These are phyloP conservation scores for Podospora conica DNA, from an alignment of 495 filamentous ascomycete genomes.

Conservation along the genomic window DNA sequence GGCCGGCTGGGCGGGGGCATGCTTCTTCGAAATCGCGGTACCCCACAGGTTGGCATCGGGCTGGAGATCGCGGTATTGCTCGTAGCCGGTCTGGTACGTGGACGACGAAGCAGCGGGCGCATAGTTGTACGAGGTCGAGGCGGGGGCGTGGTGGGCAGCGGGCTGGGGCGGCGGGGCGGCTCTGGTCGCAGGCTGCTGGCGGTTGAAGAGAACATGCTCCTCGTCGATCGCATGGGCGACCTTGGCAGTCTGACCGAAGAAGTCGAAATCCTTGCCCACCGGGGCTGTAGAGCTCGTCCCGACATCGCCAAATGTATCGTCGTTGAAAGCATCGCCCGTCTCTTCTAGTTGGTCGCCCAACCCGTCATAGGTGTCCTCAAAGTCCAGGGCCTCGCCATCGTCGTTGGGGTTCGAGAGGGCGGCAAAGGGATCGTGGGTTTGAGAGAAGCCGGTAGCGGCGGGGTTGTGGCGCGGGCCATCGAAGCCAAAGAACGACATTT, in stretches of 20 bases:
- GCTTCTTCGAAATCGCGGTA: slow-evolving; percentile 54
- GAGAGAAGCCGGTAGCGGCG: slow-evolving; percentile 65
- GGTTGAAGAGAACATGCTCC: slow-evolving; percentile 75
- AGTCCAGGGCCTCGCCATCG: slow-evolving; percentile 79
- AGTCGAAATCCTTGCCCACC: slow-evolving; percentile 93
- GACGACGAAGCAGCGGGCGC: slow-evolving; percentile 38
- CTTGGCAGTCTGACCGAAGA: slow-evolving; percentile 85
- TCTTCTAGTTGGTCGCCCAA: slow-evolving; percentile 88
- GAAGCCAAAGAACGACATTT: slow-evolving; percentile 73
- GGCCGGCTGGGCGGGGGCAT: slow-evolving; percentile 27
- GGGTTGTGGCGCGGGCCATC: slow-evolving; percentile 57
- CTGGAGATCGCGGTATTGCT: slow-evolving; percentile 83
- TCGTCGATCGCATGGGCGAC: slow-evolving; percentile 79
- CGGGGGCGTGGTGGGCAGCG: slow-evolving; percentile 21
- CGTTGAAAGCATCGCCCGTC: slow-evolving; percentile 90
- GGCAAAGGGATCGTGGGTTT: slow-evolving; percentile 84
- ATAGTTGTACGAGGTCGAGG: slow-evolving; percentile 31
- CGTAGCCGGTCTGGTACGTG: slow-evolving; percentile 73
- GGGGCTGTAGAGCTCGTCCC: slow-evolving; percentile 28
- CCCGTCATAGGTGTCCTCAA: slow-evolving; percentile 97
- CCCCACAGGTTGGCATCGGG: slow-evolving; percentile 94
- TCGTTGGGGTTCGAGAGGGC: slow-evolving; percentile 64
- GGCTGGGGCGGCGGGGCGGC: slow-evolving; percentile 27
- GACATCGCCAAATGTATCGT: slow-evolving; percentile 83
- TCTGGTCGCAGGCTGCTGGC: slow-evolving; percentile 51